phyloP scores from a whole-genome alignment of 2,329 filamentous ascomycete species.

The Alternaria brassicae region DNA sequence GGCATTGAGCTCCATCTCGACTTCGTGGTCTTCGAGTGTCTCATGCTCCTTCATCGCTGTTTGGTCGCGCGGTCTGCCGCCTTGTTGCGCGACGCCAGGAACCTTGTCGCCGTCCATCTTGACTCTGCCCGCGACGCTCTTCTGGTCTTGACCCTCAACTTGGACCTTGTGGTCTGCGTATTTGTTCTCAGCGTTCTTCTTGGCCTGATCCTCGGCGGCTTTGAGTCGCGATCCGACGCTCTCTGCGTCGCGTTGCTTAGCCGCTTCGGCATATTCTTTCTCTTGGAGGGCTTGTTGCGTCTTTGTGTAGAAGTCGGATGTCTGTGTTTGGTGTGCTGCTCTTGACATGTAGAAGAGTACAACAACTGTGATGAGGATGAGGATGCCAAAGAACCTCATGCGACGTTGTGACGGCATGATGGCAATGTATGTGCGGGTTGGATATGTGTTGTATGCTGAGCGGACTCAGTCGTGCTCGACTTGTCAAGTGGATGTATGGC shows the following conservation, averaged over 20 bases:
- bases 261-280: constrained; percentile 48
- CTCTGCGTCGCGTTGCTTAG: constrained; percentile 60
- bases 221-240: constrained; percentile 66
- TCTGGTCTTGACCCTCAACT: constrained; percentile 52
- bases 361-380: constrained; percentile 69
- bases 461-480: neutral
- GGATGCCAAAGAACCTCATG: constrained; percentile 70
- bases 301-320: constrained; percentile 64
- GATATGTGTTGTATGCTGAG: constrained; percentile 13
- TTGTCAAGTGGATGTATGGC: neutral
- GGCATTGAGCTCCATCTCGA: constrained; percentile 73
- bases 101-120: constrained; percentile 54
- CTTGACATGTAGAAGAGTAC: constrained; percentile 76
- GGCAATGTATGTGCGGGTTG: constrained; percentile 11
- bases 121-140: constrained; percentile 62
- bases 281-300: constrained; percentile 61
- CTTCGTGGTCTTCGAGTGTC: constrained; percentile 67
- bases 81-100: constrained; percentile 54
- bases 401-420: constrained; percentile 62
- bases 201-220: constrained; percentile 72
- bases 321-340: constrained; percentile 61
- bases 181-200: constrained; percentile 73
- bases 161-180: constrained; percentile 56
- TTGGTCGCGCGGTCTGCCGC: constrained; percentile 52
- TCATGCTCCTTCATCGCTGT: constrained; percentile 54